These are phyloP conservation scores for Senna siamea DNA, from an alignment of 306 rosid species.

Conservation along the genomic window DNA sequence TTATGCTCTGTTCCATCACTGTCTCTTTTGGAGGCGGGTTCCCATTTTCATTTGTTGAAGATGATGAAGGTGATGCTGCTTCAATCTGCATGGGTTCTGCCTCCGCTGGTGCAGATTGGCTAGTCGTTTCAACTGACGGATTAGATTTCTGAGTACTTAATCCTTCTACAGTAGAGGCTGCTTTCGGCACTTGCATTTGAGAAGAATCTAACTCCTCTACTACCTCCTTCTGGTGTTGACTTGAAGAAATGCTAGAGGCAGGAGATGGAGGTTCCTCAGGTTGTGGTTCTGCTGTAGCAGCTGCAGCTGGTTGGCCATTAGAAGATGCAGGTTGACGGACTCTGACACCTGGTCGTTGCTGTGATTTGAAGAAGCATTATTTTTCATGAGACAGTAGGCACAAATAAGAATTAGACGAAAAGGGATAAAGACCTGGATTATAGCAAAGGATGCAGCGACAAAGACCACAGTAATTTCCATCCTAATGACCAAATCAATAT, in stretches of 20 bases:
- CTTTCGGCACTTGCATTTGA: slow-evolving; percentile 47
- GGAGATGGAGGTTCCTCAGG: slow-evolving; percentile 71
- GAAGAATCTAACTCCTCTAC: slow-evolving; percentile 62
- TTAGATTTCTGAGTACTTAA: slow-evolving; percentile 45
- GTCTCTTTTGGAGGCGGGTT: slow-evolving; percentile 54
- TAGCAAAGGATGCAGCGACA: slow-evolving; percentile 22
- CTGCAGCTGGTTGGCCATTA: slow-evolving; percentile 44
- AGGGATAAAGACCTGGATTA: not conserved
- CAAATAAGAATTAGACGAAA: slow-evolving; percentile 4
- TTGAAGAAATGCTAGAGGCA: slow-evolving; percentile 65
- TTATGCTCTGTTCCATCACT: slow-evolving; percentile 52
- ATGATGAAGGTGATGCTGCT: slow-evolving; percentile 40
- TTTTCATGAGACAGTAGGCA: not conserved
- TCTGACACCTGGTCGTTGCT: slow-evolving; percentile 61
- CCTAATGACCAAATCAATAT: no score
- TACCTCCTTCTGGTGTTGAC: slow-evolving; percentile 59
- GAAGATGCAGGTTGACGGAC: slow-evolving; percentile 51
- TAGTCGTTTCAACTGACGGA: slow-evolving; percentile 45
- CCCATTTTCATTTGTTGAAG: slow-evolving; percentile 50
- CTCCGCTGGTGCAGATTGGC: slow-evolving; percentile 50
- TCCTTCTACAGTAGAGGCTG: slow-evolving; percentile 41
- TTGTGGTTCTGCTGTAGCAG: slow-evolving; percentile 45
- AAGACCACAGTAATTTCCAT: no score
- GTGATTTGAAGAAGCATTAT: slow-evolving; percentile 39
- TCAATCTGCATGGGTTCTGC: slow-evolving; percentile 53